These are phyloP conservation scores for Angomonas deanei DNA, from an alignment of 208 protist species.

Conservation along the genomic window DNA sequence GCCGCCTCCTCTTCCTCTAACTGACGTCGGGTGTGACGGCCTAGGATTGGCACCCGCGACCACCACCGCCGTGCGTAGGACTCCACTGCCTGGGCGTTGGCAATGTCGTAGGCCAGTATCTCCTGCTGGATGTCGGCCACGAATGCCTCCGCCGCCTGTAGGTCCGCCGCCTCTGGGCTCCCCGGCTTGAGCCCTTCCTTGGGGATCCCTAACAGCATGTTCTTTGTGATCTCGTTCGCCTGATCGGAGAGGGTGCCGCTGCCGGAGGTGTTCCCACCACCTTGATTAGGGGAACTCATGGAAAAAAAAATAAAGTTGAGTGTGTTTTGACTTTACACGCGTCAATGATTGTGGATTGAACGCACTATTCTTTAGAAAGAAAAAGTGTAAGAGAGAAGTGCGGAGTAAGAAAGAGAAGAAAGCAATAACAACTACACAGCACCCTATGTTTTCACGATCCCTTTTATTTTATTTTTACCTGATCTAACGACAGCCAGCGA, in stretches of 20 bases:
- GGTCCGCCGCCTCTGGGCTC: constrained; percentile 51
- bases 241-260: constrained; percentile 27
- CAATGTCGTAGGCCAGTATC: constrained; percentile 76
- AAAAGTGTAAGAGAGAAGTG: too few species aligned
- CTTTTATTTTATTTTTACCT: constrained; percentile 8
- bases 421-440: too few species aligned
- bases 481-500: too few species aligned
- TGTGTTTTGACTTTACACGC: not conserved
- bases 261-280: constrained; percentile 10
- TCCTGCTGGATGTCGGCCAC: constrained; percentile 72
- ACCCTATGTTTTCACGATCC: too few species aligned
- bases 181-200: constrained; percentile 43
- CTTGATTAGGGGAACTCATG: not conserved
- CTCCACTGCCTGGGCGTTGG: constrained; percentile 77
- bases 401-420: too few species aligned
- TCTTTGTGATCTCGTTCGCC: constrained; percentile 53
- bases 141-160: constrained; percentile 74
- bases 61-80: constrained; percentile 51
- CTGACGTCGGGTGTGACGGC: constrained; percentile 28
- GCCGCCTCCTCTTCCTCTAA: constrained; percentile 29
- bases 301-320: constrained; percentile 7
- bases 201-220: constrained; percentile 66
- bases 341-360: too few species aligned
- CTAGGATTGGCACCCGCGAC: constrained; percentile 52
- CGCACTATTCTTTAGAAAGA: constrained; percentile 12